Base-by-base conservation (phyloP, 805 yeast genomes). In the Yarrowia sp. region DNA sequence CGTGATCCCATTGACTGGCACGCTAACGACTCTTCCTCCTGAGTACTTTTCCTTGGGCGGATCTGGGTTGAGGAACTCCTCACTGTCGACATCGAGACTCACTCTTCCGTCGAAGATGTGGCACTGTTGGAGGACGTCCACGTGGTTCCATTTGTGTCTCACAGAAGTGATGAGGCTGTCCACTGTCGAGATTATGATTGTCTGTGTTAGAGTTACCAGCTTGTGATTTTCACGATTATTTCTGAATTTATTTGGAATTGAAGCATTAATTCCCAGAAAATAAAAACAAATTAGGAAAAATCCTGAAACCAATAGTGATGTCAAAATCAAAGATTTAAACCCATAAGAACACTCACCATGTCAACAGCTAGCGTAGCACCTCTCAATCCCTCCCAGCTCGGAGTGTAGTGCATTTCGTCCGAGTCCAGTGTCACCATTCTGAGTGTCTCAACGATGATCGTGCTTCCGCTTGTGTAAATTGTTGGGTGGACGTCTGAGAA, bases 331-430 rank as follows among this genome's bases (percentile, higher is more conserved):
- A n/a, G n/a, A n/a, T n/a, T n/a, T n/a, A n/a, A n/a, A n/a, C n/a
- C n/a, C n/a, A n/a, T n/a, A n/a, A n/a, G n/a, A n/a, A n/a, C n/a
- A 44, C 55, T 47, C 38, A 47, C 55, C 55, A 47, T 47, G 32
- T 31, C 38, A 21, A 47, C 18, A 14, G 38, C 35, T 7, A 47
- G 14, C 14, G 55, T 31, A 21, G 7, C 22, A 7, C 55, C 55
- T 21, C 24, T 19, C 10, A 47, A 8, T 2, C 21, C n/a, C 29
- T 47, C 38, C 55, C 55, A 47, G 12, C 12, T 46, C 1, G 38
- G 55, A 0, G 38, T 32, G 21, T 31, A 47, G 13, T n/a, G 18
- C 36, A 47, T 31, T 5, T 14, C 18, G 4, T 18, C 12, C 16
- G 55, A 25, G 19, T 47, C 55, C n/a, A 47, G 14, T 4, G 18